A percentile compares a stretch with the other conserved stretches of the same genome.
Evolutionary conservation across 1,139 yeast genomes (phyloP).

Genomic region (Magnusiomyces tetraspermus): DNA sequence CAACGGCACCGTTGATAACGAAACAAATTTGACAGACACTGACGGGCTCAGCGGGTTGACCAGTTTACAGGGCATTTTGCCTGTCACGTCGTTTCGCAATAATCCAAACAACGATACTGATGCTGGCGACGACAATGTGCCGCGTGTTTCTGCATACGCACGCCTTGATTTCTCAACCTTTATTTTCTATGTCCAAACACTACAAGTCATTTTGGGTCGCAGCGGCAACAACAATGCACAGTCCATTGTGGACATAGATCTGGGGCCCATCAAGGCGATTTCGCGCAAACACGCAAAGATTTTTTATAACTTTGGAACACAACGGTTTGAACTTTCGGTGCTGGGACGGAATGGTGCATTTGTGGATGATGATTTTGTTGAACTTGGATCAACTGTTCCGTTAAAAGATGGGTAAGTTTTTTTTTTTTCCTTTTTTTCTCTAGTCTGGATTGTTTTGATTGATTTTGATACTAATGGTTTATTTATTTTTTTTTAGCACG

Average conservation of each 20-base stretch:
- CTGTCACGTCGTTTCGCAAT: too few species aligned
- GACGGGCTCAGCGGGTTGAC: not conserved
- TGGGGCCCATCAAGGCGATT: slow-evolving; percentile 87
- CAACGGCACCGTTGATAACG: too few species aligned
- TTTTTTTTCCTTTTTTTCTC: not conserved
- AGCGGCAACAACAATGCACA: slow-evolving; percentile 54
- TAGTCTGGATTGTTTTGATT: not conserved
- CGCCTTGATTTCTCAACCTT: slow-evolving; percentile 84
- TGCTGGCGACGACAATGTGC: slow-evolving; percentile 2
- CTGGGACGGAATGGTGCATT: slow-evolving; percentile 94
- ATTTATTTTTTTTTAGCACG: slow-evolving; percentile 43
- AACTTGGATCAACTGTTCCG: slow-evolving; percentile 83
- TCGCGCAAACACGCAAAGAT: slow-evolving; percentile 91
- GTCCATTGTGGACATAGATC: slow-evolving; percentile 65
- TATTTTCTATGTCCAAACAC: slow-evolving; percentile 90
- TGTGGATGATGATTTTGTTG: slow-evolving; percentile 81
- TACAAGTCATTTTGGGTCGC: slow-evolving; percentile 87
- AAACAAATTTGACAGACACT: not conserved
- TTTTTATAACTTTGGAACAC: slow-evolving; percentile 91
- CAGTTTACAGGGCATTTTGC: not conserved
- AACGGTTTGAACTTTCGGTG: slow-evolving; percentile 79
- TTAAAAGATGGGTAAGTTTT: slow-evolving; percentile 42
- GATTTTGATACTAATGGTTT: not conserved
- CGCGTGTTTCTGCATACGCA: slow-evolving; percentile 72
- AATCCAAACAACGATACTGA: too few species aligned